Conservation (phyloP, 2,329 filamentous ascomycete genomes). For the Aureobasidium sp. region DNA sequence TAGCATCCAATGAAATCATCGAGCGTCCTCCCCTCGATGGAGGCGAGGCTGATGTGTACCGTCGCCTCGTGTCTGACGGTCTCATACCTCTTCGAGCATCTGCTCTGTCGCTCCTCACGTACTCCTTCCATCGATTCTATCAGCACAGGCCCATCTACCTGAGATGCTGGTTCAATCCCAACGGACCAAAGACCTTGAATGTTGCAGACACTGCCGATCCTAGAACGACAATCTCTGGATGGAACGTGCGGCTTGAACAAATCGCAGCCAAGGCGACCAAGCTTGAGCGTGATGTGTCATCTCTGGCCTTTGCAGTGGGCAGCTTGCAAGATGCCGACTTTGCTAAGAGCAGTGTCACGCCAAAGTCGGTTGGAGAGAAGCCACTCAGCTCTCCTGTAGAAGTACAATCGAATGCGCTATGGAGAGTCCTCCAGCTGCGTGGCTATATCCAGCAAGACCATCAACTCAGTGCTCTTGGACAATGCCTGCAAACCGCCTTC, state of each 20-base stretch:
- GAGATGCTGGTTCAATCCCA: constrained; percentile 75
- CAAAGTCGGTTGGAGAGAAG: constrained; percentile 28
- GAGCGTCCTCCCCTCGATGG: constrained; percentile 82
- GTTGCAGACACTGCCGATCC: constrained; percentile 37
- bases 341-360: constrained; percentile 58
- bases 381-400: constrained; percentile 59
- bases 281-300: constrained; percentile 20
- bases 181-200: constrained; percentile 47
- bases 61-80: constrained; percentile 65
- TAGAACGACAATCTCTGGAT: constrained; percentile 51
- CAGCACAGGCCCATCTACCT: constrained; percentile 71
- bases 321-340: constrained; percentile 65
- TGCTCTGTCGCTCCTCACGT: constrained; percentile 69
- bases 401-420: constrained; percentile 67
- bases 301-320: constrained; percentile 46
- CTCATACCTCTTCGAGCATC: constrained; percentile 69
- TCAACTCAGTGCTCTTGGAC: constrained; percentile 76
- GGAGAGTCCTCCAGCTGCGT: constrained; percentile 82
- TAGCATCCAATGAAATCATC: constrained; percentile 70
- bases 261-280: constrained; percentile 17
- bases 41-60: constrained; percentile 72
- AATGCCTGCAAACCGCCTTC: constrained; percentile 59
- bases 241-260: constrained; percentile 57
- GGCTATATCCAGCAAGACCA: constrained; percentile 77
- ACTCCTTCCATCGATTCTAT: constrained; percentile 75